Evolutionary conservation across 1,284 basidiomycete species (phyloP), one percentile per base, ranked within the genome.

Genomic region (Caloboletus inedulis): DNA sequence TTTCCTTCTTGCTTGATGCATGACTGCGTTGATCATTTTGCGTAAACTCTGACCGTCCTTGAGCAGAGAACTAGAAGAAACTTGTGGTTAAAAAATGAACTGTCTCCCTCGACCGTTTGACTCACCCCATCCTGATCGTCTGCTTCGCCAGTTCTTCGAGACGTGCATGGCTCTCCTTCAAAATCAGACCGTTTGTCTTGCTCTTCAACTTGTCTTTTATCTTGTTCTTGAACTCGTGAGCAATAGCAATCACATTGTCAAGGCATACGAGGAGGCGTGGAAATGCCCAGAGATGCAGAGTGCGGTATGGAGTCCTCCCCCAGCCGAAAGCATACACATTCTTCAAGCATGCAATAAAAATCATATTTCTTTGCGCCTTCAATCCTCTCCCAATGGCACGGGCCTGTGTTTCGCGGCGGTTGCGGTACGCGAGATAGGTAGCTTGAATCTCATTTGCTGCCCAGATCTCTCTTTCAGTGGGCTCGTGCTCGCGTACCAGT

Each of bases 221-320:
- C 23, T 23, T 23, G 23, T 23, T 23, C 23, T 23, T 23, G 23
- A 59, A 57, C 2, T 63, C 55, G 33, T 64, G 54, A 2, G 70
- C 59, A 21, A 67, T 49, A 1, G 56, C 47, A 10, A 69, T 63
- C 10, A 72, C 64, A 19, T 64, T 59, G 23, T 80, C 73, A 18
- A 83, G 68, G 52, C 72, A 78, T 3, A 75, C 62, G 21, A 80
- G 66, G 4, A 79, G 61, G 55, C 74, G 76, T 1, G 81, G 78
- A 5, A 84, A 64, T 7, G 78, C 74, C 1, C 79, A 79, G 3
- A 80, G 68, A 61, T 76, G 79, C 14, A 78, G 63, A 3, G 68
- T 52, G 18, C 73, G 73, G 57, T 82, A 81, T 19, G 53, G 59
- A 12, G 55, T 59, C 23, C 52, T 45, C 8, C 66, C 54, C 74